A percentile compares a stretch with the other conserved stretches of the same genome.
These are phyloP conservation scores for Acanthamoeba royreba DNA, from an alignment of 208 protist genomes.

Conservation along the genomic window DNA sequence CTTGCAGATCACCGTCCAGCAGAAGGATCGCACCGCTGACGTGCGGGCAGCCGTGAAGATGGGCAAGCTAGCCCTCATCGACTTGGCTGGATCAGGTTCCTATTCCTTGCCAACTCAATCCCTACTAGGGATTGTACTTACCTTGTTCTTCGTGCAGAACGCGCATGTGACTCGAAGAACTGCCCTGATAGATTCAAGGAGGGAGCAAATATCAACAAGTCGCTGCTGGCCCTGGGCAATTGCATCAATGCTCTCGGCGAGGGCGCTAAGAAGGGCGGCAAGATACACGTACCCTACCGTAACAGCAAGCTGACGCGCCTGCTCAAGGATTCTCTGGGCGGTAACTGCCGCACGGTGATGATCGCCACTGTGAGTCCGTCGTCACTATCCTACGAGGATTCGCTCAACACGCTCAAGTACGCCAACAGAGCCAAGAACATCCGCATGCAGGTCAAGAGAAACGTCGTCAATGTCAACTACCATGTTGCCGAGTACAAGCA, in stretches of 20 bases:
- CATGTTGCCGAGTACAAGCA: slow-evolving; percentile 80
- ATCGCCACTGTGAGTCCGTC: slow-evolving; percentile 82
- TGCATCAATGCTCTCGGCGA: slow-evolving; percentile 85
- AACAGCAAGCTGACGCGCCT: slow-evolving; percentile 89
- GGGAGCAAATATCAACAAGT: slow-evolving; percentile 87
- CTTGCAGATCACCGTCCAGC: slow-evolving; percentile 62
- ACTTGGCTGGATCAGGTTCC: slow-evolving; percentile 81
- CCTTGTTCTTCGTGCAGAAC: neutral
- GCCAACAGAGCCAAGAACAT: slow-evolving; percentile 86
- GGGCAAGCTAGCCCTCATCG: slow-evolving; percentile 82
- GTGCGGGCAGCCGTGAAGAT: slow-evolving; percentile 17
- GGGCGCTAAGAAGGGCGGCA: slow-evolving; percentile 2
- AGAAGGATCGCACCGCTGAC: neutral
- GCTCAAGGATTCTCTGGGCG: slow-evolving; percentile 87
- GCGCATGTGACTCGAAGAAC: slow-evolving; percentile 72
- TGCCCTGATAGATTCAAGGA: slow-evolving; percentile 73
- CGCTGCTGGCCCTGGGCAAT: slow-evolving; percentile 84
- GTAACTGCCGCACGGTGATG: slow-evolving; percentile 85
- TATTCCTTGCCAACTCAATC: no score
- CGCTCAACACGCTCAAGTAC: slow-evolving; percentile 86
- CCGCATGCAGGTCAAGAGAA: slow-evolving; percentile 62
- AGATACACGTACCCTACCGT: slow-evolving; percentile 83
- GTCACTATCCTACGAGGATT: slow-evolving; percentile 79
- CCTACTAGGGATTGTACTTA: no score
- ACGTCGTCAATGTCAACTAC: slow-evolving; percentile 74